These are phyloP conservation scores for Exophiala spinifera DNA, from an alignment of 2,329 filamentous ascomycete species.

Conservation along the genomic window DNA sequence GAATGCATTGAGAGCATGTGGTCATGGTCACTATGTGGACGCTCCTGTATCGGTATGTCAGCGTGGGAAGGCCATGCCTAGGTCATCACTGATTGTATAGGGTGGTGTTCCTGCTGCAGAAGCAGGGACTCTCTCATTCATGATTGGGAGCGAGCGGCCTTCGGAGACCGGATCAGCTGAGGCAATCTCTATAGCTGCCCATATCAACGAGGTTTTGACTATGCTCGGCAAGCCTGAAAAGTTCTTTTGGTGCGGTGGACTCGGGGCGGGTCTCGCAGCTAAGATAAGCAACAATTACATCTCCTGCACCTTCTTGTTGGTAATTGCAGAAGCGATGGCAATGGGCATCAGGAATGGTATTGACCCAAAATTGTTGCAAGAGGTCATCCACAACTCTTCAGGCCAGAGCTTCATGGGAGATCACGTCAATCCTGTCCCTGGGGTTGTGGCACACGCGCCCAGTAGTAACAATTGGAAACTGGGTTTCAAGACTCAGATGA, in stretches of 20 bases:
- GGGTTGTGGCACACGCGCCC: background rate
- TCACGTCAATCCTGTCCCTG: constrained; percentile 10
- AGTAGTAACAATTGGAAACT: constrained; percentile 4
- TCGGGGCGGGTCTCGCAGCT: constrained; percentile 27
- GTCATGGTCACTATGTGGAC: constrained; percentile 9
- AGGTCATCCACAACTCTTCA: constrained; percentile 10
- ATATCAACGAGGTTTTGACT: constrained; percentile 1
- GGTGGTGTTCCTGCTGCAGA: constrained; percentile 5
- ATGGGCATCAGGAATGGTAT: constrained; percentile 18
- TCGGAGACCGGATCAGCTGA: background rate
- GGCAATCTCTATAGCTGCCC: background rate
- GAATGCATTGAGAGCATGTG: constrained; percentile 2
- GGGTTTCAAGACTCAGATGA: constrained; percentile 16
- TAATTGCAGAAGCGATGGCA: constrained; percentile 25
- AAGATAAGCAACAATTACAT: constrained; percentile 31
- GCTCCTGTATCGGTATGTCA: constrained; percentile 10
- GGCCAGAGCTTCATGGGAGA: constrained; percentile 15
- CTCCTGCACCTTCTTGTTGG: constrained; percentile 20
- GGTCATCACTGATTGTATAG: background rate
- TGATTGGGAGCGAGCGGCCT: background rate
- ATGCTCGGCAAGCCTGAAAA: constrained; percentile 6
- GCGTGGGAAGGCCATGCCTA: background rate
- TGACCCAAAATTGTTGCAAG: constrained; percentile 6
- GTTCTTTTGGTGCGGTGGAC: constrained; percentile 28
- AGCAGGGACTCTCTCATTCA: constrained; percentile 9